Evolutionary conservation across 345 rosid species (phyloP), one percentile per base, ranked within the genome.

Genomic region (Lumnitzera littorea): DNA sequence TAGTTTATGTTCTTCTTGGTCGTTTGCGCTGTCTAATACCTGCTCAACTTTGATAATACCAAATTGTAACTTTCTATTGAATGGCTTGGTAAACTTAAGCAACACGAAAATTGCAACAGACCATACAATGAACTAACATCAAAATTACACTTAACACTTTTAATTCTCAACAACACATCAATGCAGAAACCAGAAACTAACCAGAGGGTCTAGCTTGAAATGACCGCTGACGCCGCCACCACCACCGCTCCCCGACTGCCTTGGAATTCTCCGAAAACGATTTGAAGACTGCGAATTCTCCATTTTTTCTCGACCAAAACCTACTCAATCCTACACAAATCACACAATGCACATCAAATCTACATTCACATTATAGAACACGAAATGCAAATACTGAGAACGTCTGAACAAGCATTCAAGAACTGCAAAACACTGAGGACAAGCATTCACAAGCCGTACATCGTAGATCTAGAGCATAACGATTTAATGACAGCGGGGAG

Each of bases 181-280:
- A 24, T 23, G 13, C 47, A 23, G 48, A 61, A 53, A 25, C 24
- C 31, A 14, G 60, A 58, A 13, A 63, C 72, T 71, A 20, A 83
- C 94, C 86, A 86, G 25, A 1, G 84, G 83, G 56, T 83, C 89
- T 72, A 81, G 50, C 70, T 70, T 84, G 66, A 78, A 74, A 71
- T 75, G 85, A 69, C 82, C 70, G 46, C 62, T 56, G 0, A 49
- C 13, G 24, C 25, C 55, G 25, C 25, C 27, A 50, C 25, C 20
- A 50, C 57, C 51, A 43, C 56, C 66, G 48, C 52, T 57, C 29
- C 48, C 50, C 12, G 78, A 66, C 23, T 80, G 94, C 46, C 82
- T 82, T 29, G 84, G 71, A 54, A 84, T 65, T 68, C 81, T 73
- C 55, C 85, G 76, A 66, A 86, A 86, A 46, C 94, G 89, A 56